A percentile compares a stretch with the other conserved stretches of the same genome.
Evolutionary conservation across 208 protist genomes (phyloP).

Genomic region (Naegleria gruberi): DNA sequence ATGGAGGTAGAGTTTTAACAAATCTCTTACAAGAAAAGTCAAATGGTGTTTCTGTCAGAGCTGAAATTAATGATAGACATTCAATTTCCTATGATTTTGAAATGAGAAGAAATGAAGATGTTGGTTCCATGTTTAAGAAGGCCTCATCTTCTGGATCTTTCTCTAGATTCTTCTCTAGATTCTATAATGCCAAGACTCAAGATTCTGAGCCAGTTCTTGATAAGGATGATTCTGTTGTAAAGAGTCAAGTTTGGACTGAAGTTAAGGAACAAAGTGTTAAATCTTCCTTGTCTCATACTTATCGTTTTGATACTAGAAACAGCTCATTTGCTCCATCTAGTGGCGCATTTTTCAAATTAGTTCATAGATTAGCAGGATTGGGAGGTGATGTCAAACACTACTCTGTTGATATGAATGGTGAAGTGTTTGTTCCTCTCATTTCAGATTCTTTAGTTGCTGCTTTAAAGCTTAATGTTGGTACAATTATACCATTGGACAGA

Average conservation of each 20-base stretch:
- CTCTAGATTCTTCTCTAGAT: neutral
- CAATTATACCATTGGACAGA: neutral
- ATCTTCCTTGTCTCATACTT: neutral
- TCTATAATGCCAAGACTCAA: neutral
- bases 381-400: neutral
- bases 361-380: neutral
- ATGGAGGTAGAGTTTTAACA: neutral
- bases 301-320: neutral
- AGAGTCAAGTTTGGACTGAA: neutral
- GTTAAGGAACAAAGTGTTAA: neutral
- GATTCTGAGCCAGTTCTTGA: neutral
- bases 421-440: neutral
- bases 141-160: neutral
- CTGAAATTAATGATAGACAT: constrained; percentile 1
- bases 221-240: neutral
- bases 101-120: neutral
- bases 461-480: neutral
- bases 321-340: neutral
- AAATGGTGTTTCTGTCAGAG: neutral
- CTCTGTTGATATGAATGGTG: neutral
- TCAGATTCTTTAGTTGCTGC: neutral
- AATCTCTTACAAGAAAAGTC: neutral
- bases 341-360: neutral
- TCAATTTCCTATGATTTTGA: neutral
- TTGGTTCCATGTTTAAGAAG: neutral